Percentiles rank a stretch among this genome's conserved stretches.
These are phyloP conservation scores for Cyanodermella asteris DNA, from an alignment of 2,329 filamentous ascomycete species.

Conservation along the genomic window DNA sequence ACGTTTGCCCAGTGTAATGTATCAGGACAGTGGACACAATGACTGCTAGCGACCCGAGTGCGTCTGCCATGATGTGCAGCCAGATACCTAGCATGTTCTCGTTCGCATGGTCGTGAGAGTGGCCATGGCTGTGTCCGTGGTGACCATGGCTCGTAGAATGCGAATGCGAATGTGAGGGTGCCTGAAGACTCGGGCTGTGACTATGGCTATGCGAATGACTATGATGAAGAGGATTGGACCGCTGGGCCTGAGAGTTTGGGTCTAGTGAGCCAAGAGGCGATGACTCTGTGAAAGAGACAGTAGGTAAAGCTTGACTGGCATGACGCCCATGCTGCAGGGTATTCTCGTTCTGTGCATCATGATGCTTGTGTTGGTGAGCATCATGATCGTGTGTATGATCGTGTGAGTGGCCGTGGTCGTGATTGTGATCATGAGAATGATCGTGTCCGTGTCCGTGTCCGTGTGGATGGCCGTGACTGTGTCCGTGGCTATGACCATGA, in stretches of 20 bases:
- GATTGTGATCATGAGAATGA: constrained; percentile 9
- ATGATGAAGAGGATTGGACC: constrained; percentile 5
- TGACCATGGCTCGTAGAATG: constrained; percentile 12
- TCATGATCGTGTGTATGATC: constrained; percentile 11
- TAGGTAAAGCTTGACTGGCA: no score
- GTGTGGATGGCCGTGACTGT: constrained; percentile 25
- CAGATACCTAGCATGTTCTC: constrained; percentile 99
- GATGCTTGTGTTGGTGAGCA: constrained; percentile 4
- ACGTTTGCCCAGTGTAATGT: constrained; percentile 70
- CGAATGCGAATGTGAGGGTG: constrained; percentile 15
- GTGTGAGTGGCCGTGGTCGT: constrained; percentile 13
- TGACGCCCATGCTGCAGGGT: no score
- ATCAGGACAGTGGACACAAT: constrained; percentile 80
- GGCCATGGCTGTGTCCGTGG: constrained; percentile 17
- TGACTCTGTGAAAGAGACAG: no score
- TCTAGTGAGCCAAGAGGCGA: no score
- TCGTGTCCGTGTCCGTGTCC: constrained; percentile 9
- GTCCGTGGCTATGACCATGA: constrained; percentile 29
- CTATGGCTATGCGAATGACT: constrained; percentile 12
- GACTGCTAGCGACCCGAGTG: constrained; percentile 80
- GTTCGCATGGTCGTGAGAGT: constrained; percentile 47
- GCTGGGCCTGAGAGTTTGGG: no score
- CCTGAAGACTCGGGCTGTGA: constrained; percentile 13
- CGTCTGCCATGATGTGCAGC: constrained; percentile 83
- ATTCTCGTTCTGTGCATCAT: no score